Percentiles rank a stretch among this genome's conserved stretches.
These are phyloP conservation scores for Neurospora sp. DNA, from an alignment of 2,329 filamentous ascomycete genomes.

Conservation along the genomic window DNA sequence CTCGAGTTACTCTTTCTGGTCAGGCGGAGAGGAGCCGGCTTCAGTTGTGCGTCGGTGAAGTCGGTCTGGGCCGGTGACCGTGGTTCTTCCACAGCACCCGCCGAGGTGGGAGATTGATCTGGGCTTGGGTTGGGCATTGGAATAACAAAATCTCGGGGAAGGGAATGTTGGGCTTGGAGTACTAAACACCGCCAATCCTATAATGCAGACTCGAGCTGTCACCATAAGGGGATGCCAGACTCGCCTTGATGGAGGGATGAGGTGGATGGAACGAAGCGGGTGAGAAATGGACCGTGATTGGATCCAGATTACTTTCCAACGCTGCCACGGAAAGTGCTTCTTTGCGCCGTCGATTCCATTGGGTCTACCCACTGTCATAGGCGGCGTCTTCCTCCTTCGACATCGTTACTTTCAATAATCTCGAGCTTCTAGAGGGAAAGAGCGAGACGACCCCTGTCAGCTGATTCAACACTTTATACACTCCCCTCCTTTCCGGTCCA, in stretches of 20 bases:
- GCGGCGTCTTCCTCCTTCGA: background rate
- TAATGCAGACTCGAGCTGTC: background rate
- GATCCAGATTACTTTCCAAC: background rate
- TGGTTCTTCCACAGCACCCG: background rate
- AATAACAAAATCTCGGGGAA: background rate
- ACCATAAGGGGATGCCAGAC: background rate
- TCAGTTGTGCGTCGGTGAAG: conserved; percentile 8
- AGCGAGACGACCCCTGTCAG: background rate
- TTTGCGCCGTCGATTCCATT: background rate
- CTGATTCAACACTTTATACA: background rate
- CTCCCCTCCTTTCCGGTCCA: no score
- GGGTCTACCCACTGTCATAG: background rate
- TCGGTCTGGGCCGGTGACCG: background rate
- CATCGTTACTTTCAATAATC: background rate
- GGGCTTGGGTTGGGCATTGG: background rate
- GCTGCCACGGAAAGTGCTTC: background rate
- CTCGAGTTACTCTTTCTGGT: conserved; percentile 8
- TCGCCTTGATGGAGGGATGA: background rate
- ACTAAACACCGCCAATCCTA: background rate
- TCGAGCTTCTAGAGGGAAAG: background rate
- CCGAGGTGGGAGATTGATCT: background rate
- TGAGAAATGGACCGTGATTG: background rate
- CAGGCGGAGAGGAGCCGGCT: conserved; percentile 13
- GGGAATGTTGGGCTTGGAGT: background rate
- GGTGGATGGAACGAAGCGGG: background rate